phyloP scores from a whole-genome alignment of 1,284 basidiomycete species.

The Fistulina hepatica region DNA sequence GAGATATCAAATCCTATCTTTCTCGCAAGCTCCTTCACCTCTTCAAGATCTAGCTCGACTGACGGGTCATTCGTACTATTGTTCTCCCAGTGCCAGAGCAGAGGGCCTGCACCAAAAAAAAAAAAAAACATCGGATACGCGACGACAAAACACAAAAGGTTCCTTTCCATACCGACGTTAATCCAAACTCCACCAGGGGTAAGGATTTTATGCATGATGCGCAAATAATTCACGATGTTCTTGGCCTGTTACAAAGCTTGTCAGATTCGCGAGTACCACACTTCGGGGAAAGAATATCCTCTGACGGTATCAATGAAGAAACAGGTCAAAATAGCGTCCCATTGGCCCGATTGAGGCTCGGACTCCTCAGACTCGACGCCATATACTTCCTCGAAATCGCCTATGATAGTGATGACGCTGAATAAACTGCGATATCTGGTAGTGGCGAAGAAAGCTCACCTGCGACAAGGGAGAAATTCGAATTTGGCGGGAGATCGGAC shows the following conservation, averaged over 20 bases:
- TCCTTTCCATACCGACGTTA: conserved; percentile 52
- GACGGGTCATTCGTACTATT: conserved; percentile 70
- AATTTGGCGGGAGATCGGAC: conserved; percentile 49
- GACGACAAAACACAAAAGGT: conserved; percentile 1
- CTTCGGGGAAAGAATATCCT: conserved; percentile 3
- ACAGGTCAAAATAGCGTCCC: conserved; percentile 89
- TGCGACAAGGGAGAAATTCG: conserved; percentile 76
- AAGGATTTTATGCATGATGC: conserved; percentile 71
- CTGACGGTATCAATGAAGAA: conserved; percentile 95
- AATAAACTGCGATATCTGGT: conserved; percentile 1
- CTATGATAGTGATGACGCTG: conserved; percentile 25
- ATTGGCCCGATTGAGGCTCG: conserved; percentile 63
- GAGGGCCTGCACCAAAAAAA: conserved; percentile 48
- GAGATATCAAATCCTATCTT: conserved; percentile 77
- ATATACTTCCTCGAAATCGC: conserved; percentile 92
- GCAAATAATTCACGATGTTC: conserved; percentile 84
- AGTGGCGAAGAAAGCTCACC: conserved; percentile 30
- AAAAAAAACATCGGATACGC: neutral
- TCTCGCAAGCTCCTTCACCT: conserved; percentile 69
- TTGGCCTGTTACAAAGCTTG: conserved; percentile 49
- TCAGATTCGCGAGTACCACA: neutral
- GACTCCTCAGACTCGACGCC: conserved; percentile 40
- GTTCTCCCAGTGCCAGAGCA: conserved; percentile 96
- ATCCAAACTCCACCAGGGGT: conserved; percentile 85
- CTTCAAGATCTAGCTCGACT: conserved; percentile 83